Conservation (phyloP, 2,329 filamentous ascomycete genomes). For the Monilinia fructicola region DNA sequence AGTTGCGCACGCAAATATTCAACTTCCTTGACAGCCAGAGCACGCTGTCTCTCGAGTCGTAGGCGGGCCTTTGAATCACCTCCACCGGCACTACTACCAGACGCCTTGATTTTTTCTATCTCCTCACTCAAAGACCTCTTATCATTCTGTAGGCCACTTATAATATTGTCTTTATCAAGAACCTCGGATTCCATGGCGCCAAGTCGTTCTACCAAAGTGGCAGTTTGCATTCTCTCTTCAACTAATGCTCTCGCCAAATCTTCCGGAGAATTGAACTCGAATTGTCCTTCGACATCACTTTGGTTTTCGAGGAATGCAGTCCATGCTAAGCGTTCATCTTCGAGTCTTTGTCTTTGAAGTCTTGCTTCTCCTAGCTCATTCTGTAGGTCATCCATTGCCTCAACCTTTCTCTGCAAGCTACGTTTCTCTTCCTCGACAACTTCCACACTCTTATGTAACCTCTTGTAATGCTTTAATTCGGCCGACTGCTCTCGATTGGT, state of each 20-base stretch:
- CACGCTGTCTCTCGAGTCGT: conserved; percentile 81
- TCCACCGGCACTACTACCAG: conserved; percentile 42
- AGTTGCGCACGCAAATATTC: conserved; percentile 92
- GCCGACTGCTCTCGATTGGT: conserved; percentile 74
- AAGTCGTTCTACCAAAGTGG: conserved; percentile 76
- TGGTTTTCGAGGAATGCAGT: conserved; percentile 77
- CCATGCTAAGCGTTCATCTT: conserved; percentile 88
- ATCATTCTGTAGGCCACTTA: conserved; percentile 70
- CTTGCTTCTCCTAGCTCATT: conserved; percentile 75
- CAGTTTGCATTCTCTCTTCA: conserved; percentile 75
- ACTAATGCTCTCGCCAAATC: conserved; percentile 81
- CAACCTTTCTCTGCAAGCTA: conserved; percentile 72
- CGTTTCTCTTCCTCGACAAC: conserved; percentile 95
- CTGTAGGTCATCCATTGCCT: conserved; percentile 71
- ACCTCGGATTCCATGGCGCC: conserved; percentile 79
- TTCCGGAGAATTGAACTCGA: conserved; percentile 85
- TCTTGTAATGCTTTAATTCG: conserved; percentile 80
- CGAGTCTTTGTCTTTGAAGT: conserved; percentile 79
- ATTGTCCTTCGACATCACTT: conserved; percentile 55
- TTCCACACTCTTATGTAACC: conserved; percentile 82
- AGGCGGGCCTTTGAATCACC: conserved; percentile 66
- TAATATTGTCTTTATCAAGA: conserved; percentile 71
- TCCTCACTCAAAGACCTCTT: conserved; percentile 64
- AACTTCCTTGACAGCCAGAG: conserved; percentile 84
- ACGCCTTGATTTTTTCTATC: conserved; percentile 65